Base-by-base conservation (phyloP, 495 filamentous ascomycete genomes). In the Penicillium subrubescens region DNA sequence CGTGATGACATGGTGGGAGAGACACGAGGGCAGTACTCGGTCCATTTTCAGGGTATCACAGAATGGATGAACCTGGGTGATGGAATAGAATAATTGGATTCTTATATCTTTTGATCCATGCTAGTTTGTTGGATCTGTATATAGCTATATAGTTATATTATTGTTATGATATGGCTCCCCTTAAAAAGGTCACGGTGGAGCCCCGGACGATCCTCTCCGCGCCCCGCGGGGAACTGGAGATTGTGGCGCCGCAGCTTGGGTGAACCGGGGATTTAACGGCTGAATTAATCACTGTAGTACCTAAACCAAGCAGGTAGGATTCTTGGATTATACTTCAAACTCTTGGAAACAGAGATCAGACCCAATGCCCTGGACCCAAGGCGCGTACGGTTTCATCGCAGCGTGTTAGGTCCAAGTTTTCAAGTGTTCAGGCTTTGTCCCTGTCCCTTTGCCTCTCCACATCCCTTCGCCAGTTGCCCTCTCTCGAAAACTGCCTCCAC, bases 381-480 rank as follows among this genome's bases (percentile, higher is more conserved):
- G 17, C 53, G 53, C 19, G 8, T 37, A 57, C 57, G 51, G 58
- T 67, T 61, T 59, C 66, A 67, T 61, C 51, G 57, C 52, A 61
- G 35, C 44, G 66, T 61, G 52, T 57, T 33, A 61, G 52, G 57
- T 27, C 25, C 25, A 27, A 27, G 19, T 48, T 19, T 25, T 19
- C 46, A 44, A 44, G 46, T 50, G 25, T 21, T 23, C 23, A 37
- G 35, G 0, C 46, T 3, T 27, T 27, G 25, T 27, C 25, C 25
- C 25, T 27, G 8, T 6, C 19, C 19, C 23, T 51, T 23, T 27
- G 3, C 14, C 48, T 17, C 48, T 51, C 53, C 34, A 46, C 34
- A 35, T 43, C 34, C 23, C 29, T 48, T 25, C 44, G 19, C 44
- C 44, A 44, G 43, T 44, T 44, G 43, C 44, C 10, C 21, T 29